These are phyloP conservation scores for Podila horticola DNA, from an alignment of 192 early-diverging fungal species.

Conservation along the genomic window DNA sequence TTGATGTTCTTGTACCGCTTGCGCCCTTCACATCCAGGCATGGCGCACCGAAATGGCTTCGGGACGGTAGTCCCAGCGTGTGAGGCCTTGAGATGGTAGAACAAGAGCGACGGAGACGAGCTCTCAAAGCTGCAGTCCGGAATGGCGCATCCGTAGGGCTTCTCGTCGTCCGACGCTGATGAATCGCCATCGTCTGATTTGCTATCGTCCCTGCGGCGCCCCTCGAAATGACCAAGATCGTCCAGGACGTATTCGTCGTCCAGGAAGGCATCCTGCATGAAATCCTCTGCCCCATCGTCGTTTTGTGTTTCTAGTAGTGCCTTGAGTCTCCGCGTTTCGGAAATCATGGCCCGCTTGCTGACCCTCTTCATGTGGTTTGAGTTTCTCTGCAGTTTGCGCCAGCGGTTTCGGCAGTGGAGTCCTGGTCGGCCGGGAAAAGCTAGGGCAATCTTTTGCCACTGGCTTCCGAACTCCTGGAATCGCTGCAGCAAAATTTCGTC, in stretches of 20 bases:
- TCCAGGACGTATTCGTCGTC: conserved; percentile 32
- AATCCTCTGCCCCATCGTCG: conserved; percentile 20
- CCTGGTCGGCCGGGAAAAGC: conserved; percentile 81
- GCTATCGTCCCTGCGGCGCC: conserved; percentile 4
- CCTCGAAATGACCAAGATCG: not conserved
- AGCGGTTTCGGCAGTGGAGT: conserved; percentile 81
- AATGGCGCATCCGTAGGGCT: conserved; percentile 44
- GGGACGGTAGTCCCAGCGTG: conserved; percentile 53
- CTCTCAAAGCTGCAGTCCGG: conserved; percentile 38
- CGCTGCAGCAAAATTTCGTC: conserved; percentile 70
- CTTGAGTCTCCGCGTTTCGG: conserved; percentile 9
- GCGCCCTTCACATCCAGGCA: conserved; percentile 77
- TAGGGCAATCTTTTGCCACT: conserved; percentile 83
- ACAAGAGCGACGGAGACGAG: conserved; percentile 39
- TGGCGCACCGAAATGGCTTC: conserved; percentile 81
- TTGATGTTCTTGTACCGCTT: conserved; percentile 87
- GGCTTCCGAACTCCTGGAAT: conserved; percentile 73
- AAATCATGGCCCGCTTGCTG: conserved; percentile 23
- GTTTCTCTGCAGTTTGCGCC: conserved; percentile 78
- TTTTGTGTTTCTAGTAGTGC: conserved; percentile 18
- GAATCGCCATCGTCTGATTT: conserved; percentile 1
- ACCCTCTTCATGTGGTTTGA: conserved; percentile 44
- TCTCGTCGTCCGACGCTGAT: conserved; percentile 25
- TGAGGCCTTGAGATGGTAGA: conserved; percentile 48
- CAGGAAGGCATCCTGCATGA: conserved; percentile 27